Evolutionary conservation across 2,329 filamentous ascomycete species (phyloP), one percentile per base, ranked within the genome.

Genomic region (Endoconidiophora laricicola): DNA sequence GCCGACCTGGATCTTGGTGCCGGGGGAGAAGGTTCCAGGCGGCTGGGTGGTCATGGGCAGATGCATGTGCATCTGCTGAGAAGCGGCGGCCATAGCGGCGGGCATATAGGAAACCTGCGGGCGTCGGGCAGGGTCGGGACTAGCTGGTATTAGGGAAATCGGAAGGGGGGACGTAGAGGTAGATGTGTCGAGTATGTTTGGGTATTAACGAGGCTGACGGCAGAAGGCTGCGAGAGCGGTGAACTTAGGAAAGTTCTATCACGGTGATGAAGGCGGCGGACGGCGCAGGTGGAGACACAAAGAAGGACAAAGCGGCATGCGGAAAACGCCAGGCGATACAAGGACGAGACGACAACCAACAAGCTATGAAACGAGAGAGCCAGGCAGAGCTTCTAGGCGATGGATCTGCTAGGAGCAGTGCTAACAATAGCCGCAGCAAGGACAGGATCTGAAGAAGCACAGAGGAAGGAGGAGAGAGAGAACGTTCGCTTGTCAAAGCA

Each of bases 1-100:
- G 62, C 91, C 91, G 51, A 95, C 86, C 63, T 94, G 88, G 60
- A 98, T 93, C 72, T 96, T 95, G 55, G 91, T 98, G 41, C 90
- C 90, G 5, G 91, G 81, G 48, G 82, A 69, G 64, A 98, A 96
- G 54, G 90, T 96, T 57, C 91, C 91, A 49, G 79, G 76, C n/a
- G 84, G 79, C 49, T 72, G 71, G 41, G 66, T 57, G 40, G 63
- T 58, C 44, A 62, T 58, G 54, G 67, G 63, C 46, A 66, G 38
- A 29, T 53, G 51, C 51, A 49, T 44, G 38, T 53, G 51, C 51
- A 53, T 37, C 39, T 53, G 51, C 20, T 53, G 47, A 29, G 51
- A 23, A 33, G 51, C 37, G 16, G 51, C 43, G 42, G 51, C 51
- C 51, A 53, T 53, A 29, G 44, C 39, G 16, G 45, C 20, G 18